Conservation (phyloP, 192 early-diverging fungal genomes). For the Linnemannia schmuckeri region DNA sequence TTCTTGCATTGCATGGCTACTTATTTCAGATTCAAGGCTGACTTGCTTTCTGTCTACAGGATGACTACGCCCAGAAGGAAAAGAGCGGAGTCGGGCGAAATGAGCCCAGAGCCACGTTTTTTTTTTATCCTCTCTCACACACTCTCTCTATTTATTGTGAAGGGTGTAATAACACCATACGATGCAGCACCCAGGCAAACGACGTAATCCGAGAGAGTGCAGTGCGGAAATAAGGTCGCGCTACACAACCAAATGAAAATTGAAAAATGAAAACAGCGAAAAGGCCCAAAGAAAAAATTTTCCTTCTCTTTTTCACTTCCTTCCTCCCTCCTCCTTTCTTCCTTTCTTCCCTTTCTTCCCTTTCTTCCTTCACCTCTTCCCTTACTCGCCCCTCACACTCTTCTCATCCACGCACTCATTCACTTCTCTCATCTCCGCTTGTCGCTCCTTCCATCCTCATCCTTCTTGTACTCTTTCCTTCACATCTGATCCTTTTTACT, state of each 20-base stretch:
- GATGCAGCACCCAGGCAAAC: no score
- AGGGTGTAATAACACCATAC: no score
- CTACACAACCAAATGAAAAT: not conserved
- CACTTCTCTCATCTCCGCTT: not conserved
- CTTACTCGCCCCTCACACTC: not conserved
- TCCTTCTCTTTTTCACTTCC: not conserved
- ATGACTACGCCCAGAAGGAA: not conserved
- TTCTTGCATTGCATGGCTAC: no score
- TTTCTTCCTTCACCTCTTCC: not conserved
- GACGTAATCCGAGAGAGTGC: no score
- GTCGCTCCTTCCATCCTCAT: no score
- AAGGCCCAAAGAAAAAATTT: conserved; percentile 8
- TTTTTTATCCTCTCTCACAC: not conserved
- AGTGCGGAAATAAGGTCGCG: not conserved
- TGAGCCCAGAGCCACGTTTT: conserved; percentile 1
- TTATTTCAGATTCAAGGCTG: no score
- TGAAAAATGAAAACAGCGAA: conserved; percentile 10
- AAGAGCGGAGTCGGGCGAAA: not conserved
- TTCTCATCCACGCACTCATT: not conserved
- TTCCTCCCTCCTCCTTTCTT: not conserved
- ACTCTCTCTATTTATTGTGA: not conserved
- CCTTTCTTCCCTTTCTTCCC: not conserved
- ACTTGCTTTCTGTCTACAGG: no score
- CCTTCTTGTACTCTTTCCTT: not conserved
- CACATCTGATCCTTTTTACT: not conserved